These are phyloP conservation scores for Phylloporus sp. DNA, from an alignment of 768 basidiomycete species.

Conservation along the genomic window DNA sequence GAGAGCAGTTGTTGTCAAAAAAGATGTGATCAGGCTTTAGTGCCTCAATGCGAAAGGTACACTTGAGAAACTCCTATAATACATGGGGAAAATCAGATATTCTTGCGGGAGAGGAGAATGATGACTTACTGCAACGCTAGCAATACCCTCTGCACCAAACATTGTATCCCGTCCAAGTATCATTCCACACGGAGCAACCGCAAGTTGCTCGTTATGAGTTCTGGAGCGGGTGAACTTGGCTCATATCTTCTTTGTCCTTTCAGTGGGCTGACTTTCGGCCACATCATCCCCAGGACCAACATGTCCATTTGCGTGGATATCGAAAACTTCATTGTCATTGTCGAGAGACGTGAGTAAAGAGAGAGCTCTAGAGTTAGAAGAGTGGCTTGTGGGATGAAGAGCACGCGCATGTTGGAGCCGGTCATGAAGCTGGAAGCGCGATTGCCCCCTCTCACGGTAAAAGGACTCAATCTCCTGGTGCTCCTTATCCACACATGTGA, in stretches of 20 bases:
- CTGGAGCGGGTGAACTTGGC: background rate
- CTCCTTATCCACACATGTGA: background rate
- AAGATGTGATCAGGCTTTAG: constrained; percentile 4
- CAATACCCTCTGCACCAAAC: constrained; percentile 3
- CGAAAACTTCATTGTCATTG: background rate
- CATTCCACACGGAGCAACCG: no score
- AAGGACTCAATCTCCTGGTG: background rate
- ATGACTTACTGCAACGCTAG: background rate
- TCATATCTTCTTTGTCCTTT: background rate
- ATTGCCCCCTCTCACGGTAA: constrained; percentile 1
- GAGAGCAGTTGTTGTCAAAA: constrained; percentile 10
- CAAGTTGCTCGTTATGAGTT: constrained; percentile 3
- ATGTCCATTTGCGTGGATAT: background rate
- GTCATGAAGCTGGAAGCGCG: background rate
- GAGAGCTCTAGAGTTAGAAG: background rate
- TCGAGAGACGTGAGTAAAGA: background rate
- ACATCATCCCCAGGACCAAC: background rate
- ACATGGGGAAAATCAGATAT: background rate
- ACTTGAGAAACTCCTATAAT: constrained; percentile 11
- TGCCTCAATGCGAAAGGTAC: background rate
- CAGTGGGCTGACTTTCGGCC: background rate
- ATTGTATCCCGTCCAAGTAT: no score
- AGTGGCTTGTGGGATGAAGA: background rate
- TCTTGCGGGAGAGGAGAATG: background rate
- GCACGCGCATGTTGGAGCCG: background rate